Conservation (phyloP, 345 rosid species). For the Murraya paniculata region DNA sequence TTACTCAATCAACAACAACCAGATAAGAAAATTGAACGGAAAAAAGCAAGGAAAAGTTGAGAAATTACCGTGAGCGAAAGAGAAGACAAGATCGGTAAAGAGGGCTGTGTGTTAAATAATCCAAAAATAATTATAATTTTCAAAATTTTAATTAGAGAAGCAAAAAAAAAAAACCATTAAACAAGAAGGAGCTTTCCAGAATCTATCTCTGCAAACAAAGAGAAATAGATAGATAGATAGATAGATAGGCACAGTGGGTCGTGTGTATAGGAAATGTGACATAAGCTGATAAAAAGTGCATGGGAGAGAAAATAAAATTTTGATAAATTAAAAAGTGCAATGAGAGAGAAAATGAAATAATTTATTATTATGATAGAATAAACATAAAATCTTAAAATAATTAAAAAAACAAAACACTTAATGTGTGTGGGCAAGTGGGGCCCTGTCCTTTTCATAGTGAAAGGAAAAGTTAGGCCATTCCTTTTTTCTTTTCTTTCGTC, state of each 20-base stretch:
- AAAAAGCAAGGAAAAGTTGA: neutral
- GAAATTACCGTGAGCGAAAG: slow-evolving; percentile 30
- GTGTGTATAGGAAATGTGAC: slow-evolving; percentile 44
- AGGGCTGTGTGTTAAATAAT: neutral
- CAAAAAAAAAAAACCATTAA: slow-evolving; percentile 24
- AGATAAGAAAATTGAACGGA: slow-evolving; percentile 6
- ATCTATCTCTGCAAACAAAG: neutral
- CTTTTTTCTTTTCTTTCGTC: slow-evolving; percentile 11
- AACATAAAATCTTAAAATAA: neutral
- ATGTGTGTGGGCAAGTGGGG: slow-evolving; percentile 45
- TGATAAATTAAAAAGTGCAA: neutral
- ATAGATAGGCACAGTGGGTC: slow-evolving; percentile 39
- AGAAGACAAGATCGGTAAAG: slow-evolving; percentile 23
- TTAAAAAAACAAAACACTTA: slow-evolving; percentile 12
- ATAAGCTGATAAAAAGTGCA: slow-evolving; percentile 53
- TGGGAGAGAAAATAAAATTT: slow-evolving; percentile 20
- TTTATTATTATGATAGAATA: neutral
- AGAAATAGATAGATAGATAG: slow-evolving; percentile 37
- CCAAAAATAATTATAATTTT: neutral
- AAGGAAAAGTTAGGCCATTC: slow-evolving; percentile 27
- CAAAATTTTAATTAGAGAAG: slow-evolving; percentile 8
- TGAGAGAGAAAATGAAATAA: neutral
- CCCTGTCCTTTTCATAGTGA: slow-evolving; percentile 45
- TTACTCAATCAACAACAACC: slow-evolving; percentile 9
- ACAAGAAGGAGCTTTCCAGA: slow-evolving; percentile 21